Evolutionary conservation across 129 eudicot genomes (phyloP).

Genomic region (Flaveria bidentis): DNA sequence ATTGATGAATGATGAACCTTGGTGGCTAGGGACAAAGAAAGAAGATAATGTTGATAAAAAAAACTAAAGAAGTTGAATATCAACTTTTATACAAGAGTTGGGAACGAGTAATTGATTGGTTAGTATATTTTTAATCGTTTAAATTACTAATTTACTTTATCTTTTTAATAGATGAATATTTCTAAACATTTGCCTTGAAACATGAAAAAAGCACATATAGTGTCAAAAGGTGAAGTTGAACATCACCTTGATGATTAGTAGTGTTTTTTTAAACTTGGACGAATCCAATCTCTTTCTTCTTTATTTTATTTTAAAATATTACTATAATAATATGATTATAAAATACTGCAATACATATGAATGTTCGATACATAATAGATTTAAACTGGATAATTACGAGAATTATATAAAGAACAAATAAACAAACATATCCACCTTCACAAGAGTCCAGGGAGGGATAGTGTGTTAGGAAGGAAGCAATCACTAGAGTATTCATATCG

Average conservation of each 20-base stretch:
- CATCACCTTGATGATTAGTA: conserved; percentile 33
- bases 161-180: background rate
- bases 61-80: background rate
- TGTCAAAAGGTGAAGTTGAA: conserved; percentile 35
- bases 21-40: background rate
- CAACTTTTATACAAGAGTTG: background rate
- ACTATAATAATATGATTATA: background rate
- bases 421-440: too few relatives aligned
- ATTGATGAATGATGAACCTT: background rate
- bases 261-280: conserved; percentile 31
- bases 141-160: background rate
- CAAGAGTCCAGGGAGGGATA: too few relatives aligned
- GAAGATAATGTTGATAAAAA: background rate
- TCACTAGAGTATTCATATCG: too few relatives aligned
- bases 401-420: too few relatives aligned
- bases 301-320: background rate
- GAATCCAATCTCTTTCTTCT: conserved; percentile 27
- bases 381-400: too few relatives aligned
- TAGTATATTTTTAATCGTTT: background rate
- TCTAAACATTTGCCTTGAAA: conserved; percentile 11
- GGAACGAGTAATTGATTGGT: background rate
- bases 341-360: background rate
- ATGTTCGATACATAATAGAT: too few relatives aligned
- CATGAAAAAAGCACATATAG: conserved; percentile 30
- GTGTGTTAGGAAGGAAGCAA: too few relatives aligned